These are phyloP conservation scores for Cercospora sojina DNA, from an alignment of 2,329 filamentous ascomycete species.

Conservation along the genomic window DNA sequence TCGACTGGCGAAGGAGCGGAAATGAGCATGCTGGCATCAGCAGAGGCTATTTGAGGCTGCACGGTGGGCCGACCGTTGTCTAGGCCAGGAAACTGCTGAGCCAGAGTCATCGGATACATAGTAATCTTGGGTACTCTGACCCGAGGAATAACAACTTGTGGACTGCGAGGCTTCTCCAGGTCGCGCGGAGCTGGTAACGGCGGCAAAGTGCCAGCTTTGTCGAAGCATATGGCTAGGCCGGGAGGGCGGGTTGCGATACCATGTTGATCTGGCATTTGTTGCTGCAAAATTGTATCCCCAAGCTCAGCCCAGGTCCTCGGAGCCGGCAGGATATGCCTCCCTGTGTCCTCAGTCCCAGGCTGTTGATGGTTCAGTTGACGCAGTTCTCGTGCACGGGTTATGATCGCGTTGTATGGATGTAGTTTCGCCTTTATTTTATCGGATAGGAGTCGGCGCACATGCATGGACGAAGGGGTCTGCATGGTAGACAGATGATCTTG, in stretches of 20 bases:
- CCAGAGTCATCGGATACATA: slow-evolving; percentile 24
- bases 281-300: slow-evolving; percentile 34
- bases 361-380: not conserved
- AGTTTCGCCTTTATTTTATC: slow-evolving; percentile 54
- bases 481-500: slow-evolving; percentile 57
- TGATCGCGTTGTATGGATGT: slow-evolving; percentile 53
- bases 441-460: slow-evolving; percentile 53
- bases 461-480: slow-evolving; percentile 51
- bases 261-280: slow-evolving; percentile 33
- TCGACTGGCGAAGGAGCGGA: slow-evolving; percentile 30
- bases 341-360: slow-evolving; percentile 6
- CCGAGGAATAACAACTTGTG: slow-evolving; percentile 9
- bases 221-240: slow-evolving; percentile 32
- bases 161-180: slow-evolving; percentile 8
- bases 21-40: slow-evolving; percentile 29
- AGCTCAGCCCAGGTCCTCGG: slow-evolving; percentile 37
- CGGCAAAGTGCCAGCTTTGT: slow-evolving; percentile 16
- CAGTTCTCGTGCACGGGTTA: slow-evolving; percentile 18
- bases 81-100: slow-evolving; percentile 37
- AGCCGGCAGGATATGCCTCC: slow-evolving; percentile 28
- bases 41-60: slow-evolving; percentile 34
- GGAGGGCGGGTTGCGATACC: slow-evolving; percentile 25
- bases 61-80: slow-evolving; percentile 34
- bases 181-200: not conserved
- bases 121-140: slow-evolving; percentile 8